Evolutionary conservation across 257 asterid genomes (phyloP).

Genomic region (Mitragyna speciosa): DNA sequence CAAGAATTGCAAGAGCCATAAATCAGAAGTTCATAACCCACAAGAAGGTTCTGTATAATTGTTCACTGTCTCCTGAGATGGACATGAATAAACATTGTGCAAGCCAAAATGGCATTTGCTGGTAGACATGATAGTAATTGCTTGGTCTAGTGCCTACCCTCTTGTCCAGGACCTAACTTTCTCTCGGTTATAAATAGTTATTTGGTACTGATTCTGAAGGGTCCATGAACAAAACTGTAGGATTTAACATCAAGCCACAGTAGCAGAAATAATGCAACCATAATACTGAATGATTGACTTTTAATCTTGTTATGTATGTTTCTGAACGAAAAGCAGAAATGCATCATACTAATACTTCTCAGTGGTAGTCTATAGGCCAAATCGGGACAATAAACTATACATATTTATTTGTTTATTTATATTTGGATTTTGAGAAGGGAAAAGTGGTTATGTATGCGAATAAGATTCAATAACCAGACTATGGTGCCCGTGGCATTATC

Average conservation of each 20-base stretch:
- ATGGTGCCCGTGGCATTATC: neutral
- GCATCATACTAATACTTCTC: neutral
- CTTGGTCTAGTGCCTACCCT: neutral
- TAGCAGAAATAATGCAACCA: neutral
- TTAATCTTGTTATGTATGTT: no score
- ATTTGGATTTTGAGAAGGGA: no score
- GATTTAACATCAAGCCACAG: neutral
- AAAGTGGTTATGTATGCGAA: no score
- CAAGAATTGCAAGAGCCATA: neutral
- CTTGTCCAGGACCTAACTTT: neutral
- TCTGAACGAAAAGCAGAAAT: neutral
- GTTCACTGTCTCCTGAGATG: neutral
- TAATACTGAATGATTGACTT: neutral
- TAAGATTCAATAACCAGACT: neutral
- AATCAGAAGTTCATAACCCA: neutral
- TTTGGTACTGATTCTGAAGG: neutral
- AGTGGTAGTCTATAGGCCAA: neutral
- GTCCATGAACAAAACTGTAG: neutral
- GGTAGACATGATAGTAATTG: conserved; percentile 6
- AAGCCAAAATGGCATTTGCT: neutral
- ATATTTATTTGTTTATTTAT: no score
- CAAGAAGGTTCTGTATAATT: neutral
- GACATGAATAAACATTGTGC: conserved; percentile 6
- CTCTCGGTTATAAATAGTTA: neutral
- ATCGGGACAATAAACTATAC: neutral